Evolutionary conservation across 306 rosid genomes (phyloP).

Genomic region (Pyrus pyrifolia): DNA sequence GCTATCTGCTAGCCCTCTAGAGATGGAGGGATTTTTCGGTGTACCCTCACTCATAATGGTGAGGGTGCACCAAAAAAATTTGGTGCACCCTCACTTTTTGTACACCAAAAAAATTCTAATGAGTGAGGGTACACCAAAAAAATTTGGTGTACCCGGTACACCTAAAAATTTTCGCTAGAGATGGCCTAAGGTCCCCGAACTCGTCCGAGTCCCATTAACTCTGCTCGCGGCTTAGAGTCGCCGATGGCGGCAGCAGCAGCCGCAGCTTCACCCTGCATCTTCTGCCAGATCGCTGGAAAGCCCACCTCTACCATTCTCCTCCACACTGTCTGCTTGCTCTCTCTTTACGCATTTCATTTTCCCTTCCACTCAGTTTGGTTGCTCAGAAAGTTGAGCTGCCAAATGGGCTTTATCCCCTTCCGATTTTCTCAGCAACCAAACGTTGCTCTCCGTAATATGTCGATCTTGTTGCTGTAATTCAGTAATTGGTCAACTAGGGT

Average conservation of each 20-base stretch:
- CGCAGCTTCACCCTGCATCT: constrained; percentile 30
- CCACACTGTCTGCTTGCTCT: constrained; percentile 29
- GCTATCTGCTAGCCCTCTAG: too few relatives aligned
- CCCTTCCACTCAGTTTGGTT: neutral
- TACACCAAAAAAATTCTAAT: too few relatives aligned
- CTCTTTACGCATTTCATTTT: neutral
- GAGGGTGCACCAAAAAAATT: too few relatives aligned
- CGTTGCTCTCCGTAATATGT: neutral
- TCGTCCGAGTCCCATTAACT: neutral
- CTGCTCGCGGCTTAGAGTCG: neutral
- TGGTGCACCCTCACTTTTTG: too few relatives aligned
- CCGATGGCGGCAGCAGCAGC: constrained; percentile 39
- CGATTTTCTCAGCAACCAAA: constrained; percentile 1
- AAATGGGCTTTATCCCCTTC: neutral
- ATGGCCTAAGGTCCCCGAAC: neutral
- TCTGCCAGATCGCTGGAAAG: constrained; percentile 49
- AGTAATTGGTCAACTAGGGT: constrained; percentile 12
- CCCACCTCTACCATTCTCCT: constrained; percentile 35
- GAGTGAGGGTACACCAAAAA: too few relatives aligned
- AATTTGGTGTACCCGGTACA: too few relatives aligned
- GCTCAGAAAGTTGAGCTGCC: neutral
- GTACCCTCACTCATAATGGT: too few relatives aligned
- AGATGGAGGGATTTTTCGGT: too few relatives aligned
- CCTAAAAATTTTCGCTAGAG: too few relatives aligned
- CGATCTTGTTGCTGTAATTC: constrained; percentile 9